Base-by-base conservation (phyloP, 129 eudicot species). In the Centella asiatica region DNA sequence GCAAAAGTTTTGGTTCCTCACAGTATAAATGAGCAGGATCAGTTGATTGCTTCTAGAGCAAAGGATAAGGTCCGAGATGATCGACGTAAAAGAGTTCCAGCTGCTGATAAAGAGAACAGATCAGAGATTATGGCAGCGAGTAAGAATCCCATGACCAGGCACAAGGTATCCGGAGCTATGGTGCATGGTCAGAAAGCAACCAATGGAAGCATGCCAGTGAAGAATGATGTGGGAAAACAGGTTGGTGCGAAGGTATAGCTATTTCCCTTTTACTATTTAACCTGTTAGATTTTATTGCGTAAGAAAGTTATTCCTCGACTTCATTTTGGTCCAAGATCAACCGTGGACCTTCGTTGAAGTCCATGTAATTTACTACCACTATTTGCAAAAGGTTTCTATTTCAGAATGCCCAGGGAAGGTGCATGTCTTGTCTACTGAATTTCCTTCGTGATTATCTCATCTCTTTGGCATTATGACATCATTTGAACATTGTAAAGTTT, bases 101-200 rank as follows among this genome's bases (percentile, higher is more conserved):
- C 50, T 50, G 69, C 70, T 52, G 79, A 64, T 61, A 80, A 72
- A 69, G 83, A 71, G 66, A 80, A 72, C 32, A 25, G 32, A 37
- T 23, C 56, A 1, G 37, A 70, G 15, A 58, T 17, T 49, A 64
- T 40, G 20, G 55, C 36, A 64, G 4, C 23, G 20, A 34, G 64
- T 61, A 63, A 55, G 45, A 77, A 69, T 24, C 48, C 64, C 11
- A 53, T 46, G 34, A 36, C 67, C 10, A 54, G 40, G 19, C 50
- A 29, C 68, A 76, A 62, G 42, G 68, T 27, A 58, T 50, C 68
- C 37, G 68, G 60, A 62, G 55, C 53, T 71, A 19, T 33, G 32
- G 66, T 69, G 31, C 70, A 44, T 60, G 73, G 57, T 66, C 70
- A 67, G 36, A 76, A 53, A 76, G 70, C 76, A 57, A 53, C 75